phyloP scores from a whole-genome alignment of 257 asterid species.

The Nicotiana paniculata region DNA sequence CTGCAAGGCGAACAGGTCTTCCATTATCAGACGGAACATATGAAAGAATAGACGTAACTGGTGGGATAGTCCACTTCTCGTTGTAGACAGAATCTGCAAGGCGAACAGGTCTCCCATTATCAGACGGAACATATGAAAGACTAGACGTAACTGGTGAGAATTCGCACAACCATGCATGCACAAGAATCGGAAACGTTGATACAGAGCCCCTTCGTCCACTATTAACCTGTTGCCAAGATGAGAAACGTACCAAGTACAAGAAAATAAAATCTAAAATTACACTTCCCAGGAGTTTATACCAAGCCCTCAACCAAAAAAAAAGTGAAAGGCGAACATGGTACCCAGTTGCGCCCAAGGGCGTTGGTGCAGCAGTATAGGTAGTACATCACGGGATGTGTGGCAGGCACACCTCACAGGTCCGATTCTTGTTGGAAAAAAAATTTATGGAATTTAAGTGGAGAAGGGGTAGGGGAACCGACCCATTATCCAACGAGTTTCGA shows the following conservation, averaged over 20 bases:
- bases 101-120: neutral
- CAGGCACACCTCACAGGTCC: neutral
- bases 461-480: neutral
- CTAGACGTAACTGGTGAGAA: neutral
- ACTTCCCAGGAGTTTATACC: neutral
- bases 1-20: neutral
- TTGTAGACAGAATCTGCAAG: too few species aligned
- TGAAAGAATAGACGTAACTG: neutral
- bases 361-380: neutral
- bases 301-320: neutral
- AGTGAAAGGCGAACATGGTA: conserved; percentile 32
- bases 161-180: neutral
- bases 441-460: neutral
- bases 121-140: neutral
- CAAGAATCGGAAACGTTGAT: neutral
- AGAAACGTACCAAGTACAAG: neutral
- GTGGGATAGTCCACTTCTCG: too few species aligned
- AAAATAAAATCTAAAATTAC: neutral
- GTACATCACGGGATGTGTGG: neutral
- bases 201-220: neutral
- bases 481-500: too few species aligned
- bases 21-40: neutral
- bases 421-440: neutral
- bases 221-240: neutral
- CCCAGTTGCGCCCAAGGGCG: conserved; percentile 14